Base-by-base conservation (phyloP, 192 early-diverging fungal species). In the Entomortierella chlamydospora region DNA sequence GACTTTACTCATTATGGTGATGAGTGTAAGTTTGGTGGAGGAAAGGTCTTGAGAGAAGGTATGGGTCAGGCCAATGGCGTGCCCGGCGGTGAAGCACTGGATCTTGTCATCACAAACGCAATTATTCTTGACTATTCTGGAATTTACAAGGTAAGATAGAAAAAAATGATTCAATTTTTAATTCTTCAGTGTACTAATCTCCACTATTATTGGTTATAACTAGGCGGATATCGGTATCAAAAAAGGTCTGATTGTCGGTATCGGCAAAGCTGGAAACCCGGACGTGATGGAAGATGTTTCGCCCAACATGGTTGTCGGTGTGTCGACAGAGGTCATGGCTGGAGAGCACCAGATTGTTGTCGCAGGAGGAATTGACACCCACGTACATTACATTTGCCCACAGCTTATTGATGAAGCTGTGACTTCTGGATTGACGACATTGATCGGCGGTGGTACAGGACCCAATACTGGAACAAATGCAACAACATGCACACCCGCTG, bases 221-320 rank as follows among this genome's bases (percentile, higher is more conserved):
- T 53, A 91, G 88, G 96, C 97, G 9, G 97, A 99, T 71, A 97
- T 99, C 81, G 97, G 97, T 57, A 90, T 99, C 61, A 92, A 92
- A 59, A 84, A 90, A 29, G 95, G 96, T 23, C 68, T 87, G 30
- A 98, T 99, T 68, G 85, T 83, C n/a, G 95, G 93, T 17, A 98
- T 99, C 59, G 97, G 96, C 47, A 99, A 99, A 81, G 94, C 97
- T 31, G 97, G 96, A 23, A 99, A 99, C 81, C 96, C 97, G 4
- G 93, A 97, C 77, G 91, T 96, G n/a, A 98, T 98, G 96, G 93
- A 94, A 15, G 93, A 91, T 20, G 93, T 99, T 12, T 92, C 92
- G 28, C 89, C 90, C 18, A 94, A 94, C 10, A 95, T 99, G 95
- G 77, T 91, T 30, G 90, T 96, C 37, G 97, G 97, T 53, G 90